Evolutionary conservation across 352 stramenopile species (phyloP), one percentile per base, ranked within the genome.

Genomic region (Pythium sukuiense): DNA sequence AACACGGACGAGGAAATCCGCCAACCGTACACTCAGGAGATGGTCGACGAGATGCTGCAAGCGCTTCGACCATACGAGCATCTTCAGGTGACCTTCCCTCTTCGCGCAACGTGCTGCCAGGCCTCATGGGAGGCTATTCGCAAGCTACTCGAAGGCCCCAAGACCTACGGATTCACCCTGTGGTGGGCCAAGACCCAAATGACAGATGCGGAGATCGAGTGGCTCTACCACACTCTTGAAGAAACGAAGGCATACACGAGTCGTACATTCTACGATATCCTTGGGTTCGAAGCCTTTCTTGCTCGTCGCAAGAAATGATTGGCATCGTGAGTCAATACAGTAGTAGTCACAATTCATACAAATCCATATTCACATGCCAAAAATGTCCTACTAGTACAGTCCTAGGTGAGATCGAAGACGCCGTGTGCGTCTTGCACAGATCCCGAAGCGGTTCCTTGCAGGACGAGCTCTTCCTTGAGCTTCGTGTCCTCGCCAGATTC

Each of bases 241-340:
- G 37, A 70, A 39, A 45, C 58, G 18, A 55, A 33, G 8, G 13
- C 1, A 6, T 80, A 82, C 56, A 67, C 73, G 0, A 60, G 67
- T 55, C 74, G 81, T 46, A 89, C 83, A 9, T 92, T 88, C 59
- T 92, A 92, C 73, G 83, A 92, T 50, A 89, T 92, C 39, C 64
- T 77, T 3, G 83, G 83, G 16, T 90, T 92, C 61, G 73, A 87
- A 12, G 68, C 57, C 1, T 91, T 88, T 53, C 43, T 88, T 3
- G 64, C 62, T 27, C 72, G 70, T 18, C 72, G 74, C 8, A 60
- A 52, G 41, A 48, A 63, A 43, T 29, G 45, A 33, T 32, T 9
- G 14, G 32, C 13, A 50, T 49, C 8, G 29, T 16, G 35, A 12
- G 35, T 43, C 35, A 18, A 43, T 5, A 49, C 7, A 26, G 6